These are phyloP conservation scores for Graphilbum ipis-grandicollis DNA, from an alignment of 2,329 filamentous ascomycete genomes.

Conservation along the genomic window DNA sequence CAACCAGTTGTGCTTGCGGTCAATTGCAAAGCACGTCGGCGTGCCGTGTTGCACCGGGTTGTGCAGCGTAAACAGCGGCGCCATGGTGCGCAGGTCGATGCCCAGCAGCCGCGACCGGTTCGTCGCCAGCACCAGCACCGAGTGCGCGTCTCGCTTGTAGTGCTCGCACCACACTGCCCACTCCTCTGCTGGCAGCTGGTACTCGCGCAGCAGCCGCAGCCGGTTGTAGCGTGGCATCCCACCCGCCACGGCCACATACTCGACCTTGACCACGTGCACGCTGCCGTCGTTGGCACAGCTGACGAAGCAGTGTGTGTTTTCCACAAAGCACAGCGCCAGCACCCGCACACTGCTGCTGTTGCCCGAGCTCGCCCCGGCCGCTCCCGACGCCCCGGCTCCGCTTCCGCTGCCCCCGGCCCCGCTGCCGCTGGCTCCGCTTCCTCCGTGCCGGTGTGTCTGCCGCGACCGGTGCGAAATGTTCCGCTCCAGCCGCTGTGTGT, in stretches of 20 bases:
- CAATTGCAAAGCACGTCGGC: slow-evolving; percentile 80
- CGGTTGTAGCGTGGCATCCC: slow-evolving; percentile 51
- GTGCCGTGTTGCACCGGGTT: slow-evolving; percentile 87
- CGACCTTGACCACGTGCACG: slow-evolving; percentile 77
- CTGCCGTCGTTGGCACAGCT: slow-evolving; percentile 82
- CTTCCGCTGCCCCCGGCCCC: not conserved
- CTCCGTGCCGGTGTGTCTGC: slow-evolving; percentile 63
- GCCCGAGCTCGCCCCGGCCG: not conserved
- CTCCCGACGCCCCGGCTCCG: not conserved
- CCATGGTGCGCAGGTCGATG: slow-evolving; percentile 78
- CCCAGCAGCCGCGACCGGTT: slow-evolving; percentile 70
- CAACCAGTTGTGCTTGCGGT: slow-evolving; percentile 76
- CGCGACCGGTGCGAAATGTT: slow-evolving; percentile 79
- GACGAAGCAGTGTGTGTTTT: slow-evolving; percentile 85
- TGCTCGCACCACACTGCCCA: slow-evolving; percentile 84
- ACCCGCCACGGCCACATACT: slow-evolving; percentile 19
- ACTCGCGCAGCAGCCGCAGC: slow-evolving; percentile 58
- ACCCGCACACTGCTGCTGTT: slow-evolving; percentile 33
- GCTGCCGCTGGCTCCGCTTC: slow-evolving; percentile 26
- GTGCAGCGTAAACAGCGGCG: slow-evolving; percentile 57
- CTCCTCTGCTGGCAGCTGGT: slow-evolving; percentile 58
- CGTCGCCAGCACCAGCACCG: slow-evolving; percentile 73
- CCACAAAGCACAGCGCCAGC: slow-evolving; percentile 73
- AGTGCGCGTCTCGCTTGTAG: slow-evolving; percentile 65
- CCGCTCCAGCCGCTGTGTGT: slow-evolving; percentile 72